Evolutionary conservation across 192 early-diverging fungal species (phyloP).

Genomic region (Podila clonocystis): DNA sequence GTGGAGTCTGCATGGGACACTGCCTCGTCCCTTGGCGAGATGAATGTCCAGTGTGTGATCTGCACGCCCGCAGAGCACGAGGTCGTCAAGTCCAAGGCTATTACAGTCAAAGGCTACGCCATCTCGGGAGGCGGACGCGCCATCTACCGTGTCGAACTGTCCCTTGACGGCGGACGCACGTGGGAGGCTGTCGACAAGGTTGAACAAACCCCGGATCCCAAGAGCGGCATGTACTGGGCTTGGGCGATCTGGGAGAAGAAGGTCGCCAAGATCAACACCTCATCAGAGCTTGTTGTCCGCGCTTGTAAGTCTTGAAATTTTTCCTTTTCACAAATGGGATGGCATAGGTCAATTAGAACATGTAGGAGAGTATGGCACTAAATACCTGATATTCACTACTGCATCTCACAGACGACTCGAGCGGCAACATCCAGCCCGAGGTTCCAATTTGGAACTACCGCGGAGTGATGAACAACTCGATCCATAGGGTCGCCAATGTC

Average conservation of each 20-base stretch:
- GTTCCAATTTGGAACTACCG: conserved; percentile 81
- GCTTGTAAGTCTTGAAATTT: conserved; percentile 66
- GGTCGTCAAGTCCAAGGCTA: conserved; percentile 27
- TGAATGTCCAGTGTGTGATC: conserved; percentile 83
- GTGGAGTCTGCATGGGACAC: conserved; percentile 64
- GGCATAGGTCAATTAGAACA: no score
- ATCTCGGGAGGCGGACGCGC: conserved; percentile 82
- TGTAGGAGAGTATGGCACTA: no score
- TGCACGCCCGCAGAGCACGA: conserved; percentile 69
- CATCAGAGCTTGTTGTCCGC: conserved; percentile 75
- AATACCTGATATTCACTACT: no score
- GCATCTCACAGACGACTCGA: conserved; percentile 67
- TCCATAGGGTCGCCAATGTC: conserved; percentile 31
- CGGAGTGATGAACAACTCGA: conserved; percentile 85
- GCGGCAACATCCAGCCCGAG: conserved; percentile 90
- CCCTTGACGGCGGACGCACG: conserved; percentile 82
- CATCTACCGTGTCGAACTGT: conserved; percentile 82
- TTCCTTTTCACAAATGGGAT: background rate
- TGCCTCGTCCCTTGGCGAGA: conserved; percentile 65
- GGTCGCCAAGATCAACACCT: conserved; percentile 55
- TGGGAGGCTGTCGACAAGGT: conserved; percentile 78
- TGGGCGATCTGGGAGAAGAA: conserved; percentile 84
- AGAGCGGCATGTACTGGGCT: conserved; percentile 67
- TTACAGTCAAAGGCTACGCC: conserved; percentile 76
- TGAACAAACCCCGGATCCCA: conserved; percentile 44